phyloP scores from a whole-genome alignment of 2,329 filamentous ascomycete species.

The Hymenoscyphus infarciens region DNA sequence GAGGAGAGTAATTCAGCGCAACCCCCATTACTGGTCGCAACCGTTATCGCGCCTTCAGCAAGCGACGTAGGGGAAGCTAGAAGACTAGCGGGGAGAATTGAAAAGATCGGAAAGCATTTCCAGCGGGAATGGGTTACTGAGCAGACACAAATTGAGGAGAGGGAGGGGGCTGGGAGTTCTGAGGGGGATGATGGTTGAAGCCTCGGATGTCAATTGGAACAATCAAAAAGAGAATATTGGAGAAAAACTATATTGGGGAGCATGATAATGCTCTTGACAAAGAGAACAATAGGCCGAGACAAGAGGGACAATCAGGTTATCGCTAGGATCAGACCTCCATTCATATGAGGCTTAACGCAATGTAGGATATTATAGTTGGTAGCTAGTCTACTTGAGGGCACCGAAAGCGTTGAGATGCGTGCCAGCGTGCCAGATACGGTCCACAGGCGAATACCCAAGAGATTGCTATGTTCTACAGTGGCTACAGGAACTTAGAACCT shows the following conservation, averaged over 20 bases:
- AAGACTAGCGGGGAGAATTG: slow-evolving; percentile 49
- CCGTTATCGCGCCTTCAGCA: slow-evolving; percentile 50
- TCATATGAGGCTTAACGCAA: neutral
- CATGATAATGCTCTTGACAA: neutral
- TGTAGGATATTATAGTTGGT: neutral
- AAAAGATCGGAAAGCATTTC: slow-evolving; percentile 52
- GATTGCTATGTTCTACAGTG: neutral
- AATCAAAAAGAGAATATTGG: neutral
- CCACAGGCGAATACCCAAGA: neutral
- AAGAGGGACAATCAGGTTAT: neutral
- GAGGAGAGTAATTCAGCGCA: slow-evolving; percentile 19
- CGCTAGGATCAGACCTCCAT: too few species aligned
- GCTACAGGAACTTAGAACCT: too few species aligned
- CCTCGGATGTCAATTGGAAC: neutral
- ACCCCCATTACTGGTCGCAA: slow-evolving; percentile 51
- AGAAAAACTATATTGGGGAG: neutral
- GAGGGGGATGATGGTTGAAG: slow-evolving; percentile 14
- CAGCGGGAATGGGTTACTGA: slow-evolving; percentile 50
- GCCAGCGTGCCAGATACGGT: neutral
- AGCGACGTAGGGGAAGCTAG: slow-evolving; percentile 50
- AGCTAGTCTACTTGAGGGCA: neutral
- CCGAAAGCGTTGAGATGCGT: neutral
- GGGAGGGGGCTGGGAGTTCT: slow-evolving; percentile 12
- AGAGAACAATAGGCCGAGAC: neutral
- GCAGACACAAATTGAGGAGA: slow-evolving; percentile 17